Evolutionary conservation across 129 eudicot species (phyloP).

Genomic region (Chrysanthemum seticuspe): DNA sequence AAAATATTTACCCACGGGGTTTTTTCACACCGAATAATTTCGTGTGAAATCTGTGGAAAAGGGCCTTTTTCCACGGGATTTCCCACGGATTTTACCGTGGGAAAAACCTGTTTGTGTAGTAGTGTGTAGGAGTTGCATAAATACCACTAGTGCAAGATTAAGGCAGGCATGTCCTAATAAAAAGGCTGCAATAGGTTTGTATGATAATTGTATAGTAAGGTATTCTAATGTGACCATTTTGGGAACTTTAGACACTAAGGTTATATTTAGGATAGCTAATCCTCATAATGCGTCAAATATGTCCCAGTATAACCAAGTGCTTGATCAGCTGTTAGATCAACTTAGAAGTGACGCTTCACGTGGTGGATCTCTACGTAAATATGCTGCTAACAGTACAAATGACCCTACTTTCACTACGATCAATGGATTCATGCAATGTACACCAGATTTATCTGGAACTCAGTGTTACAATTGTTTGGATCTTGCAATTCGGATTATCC

Average conservation of each 20-base stretch:
- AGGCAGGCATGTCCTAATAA: slow-evolving; percentile 26
- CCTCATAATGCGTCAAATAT: slow-evolving; percentile 8
- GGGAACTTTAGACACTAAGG: not conserved
- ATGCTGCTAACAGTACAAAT: slow-evolving; percentile 22
- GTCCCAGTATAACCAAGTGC: slow-evolving; percentile 17
- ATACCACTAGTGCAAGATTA: not conserved
- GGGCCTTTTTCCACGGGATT: too few relatives aligned
- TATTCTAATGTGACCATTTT: slow-evolving; percentile 34
- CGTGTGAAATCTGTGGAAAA: too few relatives aligned
- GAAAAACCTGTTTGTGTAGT: too few relatives aligned
- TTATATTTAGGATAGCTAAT: not conserved
- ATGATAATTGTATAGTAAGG: slow-evolving; percentile 44
- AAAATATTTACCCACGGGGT: too few relatives aligned
- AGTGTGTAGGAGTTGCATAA: too few relatives aligned
- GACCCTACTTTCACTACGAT: slow-evolving; percentile 24
- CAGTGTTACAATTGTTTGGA: slow-evolving; percentile 43
- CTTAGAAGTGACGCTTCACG: slow-evolving; percentile 30
- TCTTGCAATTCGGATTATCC: slow-evolving; percentile 10
- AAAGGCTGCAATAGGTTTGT: slow-evolving; percentile 34
- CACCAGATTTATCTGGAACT: slow-evolving; percentile 42
- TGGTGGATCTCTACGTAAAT: slow-evolving; percentile 35
- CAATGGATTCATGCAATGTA: slow-evolving; percentile 51
- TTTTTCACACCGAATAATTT: too few relatives aligned
- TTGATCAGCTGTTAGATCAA: slow-evolving; percentile 31
- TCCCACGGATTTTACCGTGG: too few relatives aligned